phyloP scores from a whole-genome alignment of 495 filamentous ascomycete species.

The Extremus antarcticus region DNA sequence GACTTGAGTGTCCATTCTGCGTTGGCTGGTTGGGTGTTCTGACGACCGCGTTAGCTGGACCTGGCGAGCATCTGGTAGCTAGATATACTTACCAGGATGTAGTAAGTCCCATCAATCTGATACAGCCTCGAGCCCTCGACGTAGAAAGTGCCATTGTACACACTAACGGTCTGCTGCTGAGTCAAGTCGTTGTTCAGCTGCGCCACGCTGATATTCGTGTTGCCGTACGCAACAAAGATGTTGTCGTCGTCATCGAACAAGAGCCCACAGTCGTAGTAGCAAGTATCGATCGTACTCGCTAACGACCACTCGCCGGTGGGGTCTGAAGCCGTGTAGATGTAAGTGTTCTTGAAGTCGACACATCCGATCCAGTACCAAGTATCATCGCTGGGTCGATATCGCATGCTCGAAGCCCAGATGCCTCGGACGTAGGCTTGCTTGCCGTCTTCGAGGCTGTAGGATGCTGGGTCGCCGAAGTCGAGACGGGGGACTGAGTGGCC shows the following conservation, averaged over 20 bases:
- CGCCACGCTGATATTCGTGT: slow-evolving; percentile 38
- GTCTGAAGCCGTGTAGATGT: slow-evolving; percentile 39
- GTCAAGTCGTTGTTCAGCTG: slow-evolving; percentile 38
- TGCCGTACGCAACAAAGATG: slow-evolving; percentile 48
- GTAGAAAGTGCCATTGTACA: slow-evolving; percentile 31
- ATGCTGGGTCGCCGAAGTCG: no score
- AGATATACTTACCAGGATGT: no score
- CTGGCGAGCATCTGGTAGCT: no score
- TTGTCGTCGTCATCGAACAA: slow-evolving; percentile 45
- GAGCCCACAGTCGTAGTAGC: slow-evolving; percentile 50
- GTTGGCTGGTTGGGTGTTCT: slow-evolving; percentile 34
- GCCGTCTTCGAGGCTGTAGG: no score
- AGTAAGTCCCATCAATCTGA: slow-evolving; percentile 43
- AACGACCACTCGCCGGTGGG: slow-evolving; percentile 34
- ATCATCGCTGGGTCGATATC: no score
- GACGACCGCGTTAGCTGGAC: no score
- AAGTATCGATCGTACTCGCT: slow-evolving; percentile 29
- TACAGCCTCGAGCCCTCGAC: slow-evolving; percentile 50
- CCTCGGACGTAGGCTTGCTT: no score
- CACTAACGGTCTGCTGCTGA: slow-evolving; percentile 34
- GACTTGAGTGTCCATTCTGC: slow-evolving; percentile 38
- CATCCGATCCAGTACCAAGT: slow-evolving; percentile 54
- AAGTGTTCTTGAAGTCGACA: slow-evolving; percentile 36
- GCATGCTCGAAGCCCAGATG: no score
- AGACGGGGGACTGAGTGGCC: no score